These are phyloP conservation scores for Candida labiduridarum DNA, from an alignment of 1,139 yeast genomes.

Conservation along the genomic window DNA sequence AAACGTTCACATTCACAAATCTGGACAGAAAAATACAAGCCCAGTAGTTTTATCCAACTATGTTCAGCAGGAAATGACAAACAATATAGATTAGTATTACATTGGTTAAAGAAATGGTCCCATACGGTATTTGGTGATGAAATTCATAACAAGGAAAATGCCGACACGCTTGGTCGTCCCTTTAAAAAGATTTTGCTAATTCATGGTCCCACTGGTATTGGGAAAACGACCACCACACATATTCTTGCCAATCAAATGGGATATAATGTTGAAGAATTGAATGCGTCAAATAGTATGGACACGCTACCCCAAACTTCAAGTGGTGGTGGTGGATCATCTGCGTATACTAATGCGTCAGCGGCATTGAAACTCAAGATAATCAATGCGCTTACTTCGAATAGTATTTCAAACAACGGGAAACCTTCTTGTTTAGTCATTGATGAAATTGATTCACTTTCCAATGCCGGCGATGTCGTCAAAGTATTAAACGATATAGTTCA, in stretches of 20 bases:
- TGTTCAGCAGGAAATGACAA: slow-evolving; percentile 83
- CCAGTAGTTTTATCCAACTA: slow-evolving; percentile 58
- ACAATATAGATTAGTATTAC: slow-evolving; percentile 67
- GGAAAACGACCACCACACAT: slow-evolving; percentile 90
- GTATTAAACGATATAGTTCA: slow-evolving; percentile 62
- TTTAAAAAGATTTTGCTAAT: slow-evolving; percentile 66
- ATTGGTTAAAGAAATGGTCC: slow-evolving; percentile 87
- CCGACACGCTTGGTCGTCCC: slow-evolving; percentile 73
- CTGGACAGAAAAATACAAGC: slow-evolving; percentile 88
- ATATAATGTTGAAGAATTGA: slow-evolving; percentile 78
- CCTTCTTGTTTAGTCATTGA: slow-evolving; percentile 86
- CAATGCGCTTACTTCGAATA: slow-evolving; percentile 69
- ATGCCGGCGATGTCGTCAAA: slow-evolving; percentile 70
- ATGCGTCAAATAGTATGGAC: slow-evolving; percentile 77
- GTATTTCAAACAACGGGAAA: slow-evolving; percentile 53
- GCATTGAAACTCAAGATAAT: slow-evolving; percentile 54
- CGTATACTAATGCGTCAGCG: slow-evolving; percentile 24
- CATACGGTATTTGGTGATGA: slow-evolving; percentile 59
- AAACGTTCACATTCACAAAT: slow-evolving; percentile 23
- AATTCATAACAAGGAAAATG: slow-evolving; percentile 18
- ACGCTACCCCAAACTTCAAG: slow-evolving; percentile 29
- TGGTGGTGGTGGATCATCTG: slow-evolving; percentile 2
- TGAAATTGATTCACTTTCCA: slow-evolving; percentile 90
- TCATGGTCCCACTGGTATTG: slow-evolving; percentile 96
- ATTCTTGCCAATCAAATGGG: slow-evolving; percentile 82